Base-by-base conservation (phyloP, 169 alveolate genomes). In the Plasmodium chabaudi region DNA sequence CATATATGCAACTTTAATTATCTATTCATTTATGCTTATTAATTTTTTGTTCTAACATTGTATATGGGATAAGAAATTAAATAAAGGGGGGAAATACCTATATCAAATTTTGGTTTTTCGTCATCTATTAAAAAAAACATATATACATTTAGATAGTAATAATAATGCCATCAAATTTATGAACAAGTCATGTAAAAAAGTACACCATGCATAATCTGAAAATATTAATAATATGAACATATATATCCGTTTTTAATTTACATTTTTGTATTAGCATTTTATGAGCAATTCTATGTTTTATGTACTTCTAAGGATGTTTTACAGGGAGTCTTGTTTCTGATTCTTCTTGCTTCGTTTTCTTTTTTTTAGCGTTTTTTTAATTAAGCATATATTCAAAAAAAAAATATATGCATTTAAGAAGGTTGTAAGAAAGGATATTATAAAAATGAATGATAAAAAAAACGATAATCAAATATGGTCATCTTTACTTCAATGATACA, bases 61-160 rank as follows among this genome's bases (percentile, higher is more conserved):
- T 75, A 75, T 63, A 75, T 61, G 10, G 88, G 88, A 61, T 75
- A 75, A 23, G 88, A 75, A 9, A 75, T 63, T 25, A 75, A 75
- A 75, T 75, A 75, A 56, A 75, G 56, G 1, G 88, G 88, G 47
- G 88, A 75, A 75, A 75, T 61, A 47, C 88, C 88, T 75, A 75
- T 61, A 49, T 75, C 88, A 42, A 75, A 75, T 56, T 75, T 60
- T 61, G 88, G 88, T 34, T 75, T 75, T 19, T 47, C 75, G 68
- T 75, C 75, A 75, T 75, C 88, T 75, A 56, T 23, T 17, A 60
- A 75, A 75, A 59, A 49, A 55, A 68, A 17, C 46, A 56, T 27
- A 64, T 55, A 56, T 56, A n/a, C 23, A 56, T 61, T n/a, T 61
- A 12, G 23, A 19, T 27, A 7, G 17, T 12, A 15, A 61, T 61